Evolutionary conservation across 257 asterid species (phyloP).

Genomic region (Solanum virginianum): DNA sequence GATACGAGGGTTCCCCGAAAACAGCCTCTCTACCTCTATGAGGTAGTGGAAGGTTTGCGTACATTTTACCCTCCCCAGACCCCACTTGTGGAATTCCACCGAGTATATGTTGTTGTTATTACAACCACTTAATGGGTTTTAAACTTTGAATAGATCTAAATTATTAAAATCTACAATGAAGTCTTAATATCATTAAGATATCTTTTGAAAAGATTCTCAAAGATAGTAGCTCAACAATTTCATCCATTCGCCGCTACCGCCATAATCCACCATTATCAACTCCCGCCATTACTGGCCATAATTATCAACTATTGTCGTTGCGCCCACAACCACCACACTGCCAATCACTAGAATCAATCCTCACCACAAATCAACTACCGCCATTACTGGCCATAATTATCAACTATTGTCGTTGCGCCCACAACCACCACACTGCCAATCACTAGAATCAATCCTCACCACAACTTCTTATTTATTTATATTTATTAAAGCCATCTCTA

Average conservation of each 20-base stretch:
- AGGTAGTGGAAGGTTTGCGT: too few species aligned
- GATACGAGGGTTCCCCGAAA: too few species aligned
- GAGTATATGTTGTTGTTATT: not conserved
- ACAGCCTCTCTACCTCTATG: too few species aligned
- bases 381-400: not conserved
- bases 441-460: not conserved
- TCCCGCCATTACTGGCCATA: not conserved
- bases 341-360: not conserved
- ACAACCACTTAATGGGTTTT: not conserved
- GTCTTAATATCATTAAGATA: not conserved
- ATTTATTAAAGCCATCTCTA: not conserved
- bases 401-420: not conserved
- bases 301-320: not conserved
- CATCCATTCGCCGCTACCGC: not conserved
- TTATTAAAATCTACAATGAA: not conserved
- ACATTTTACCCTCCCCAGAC: too few species aligned
- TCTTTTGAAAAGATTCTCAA: not conserved
- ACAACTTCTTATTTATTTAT: not conserved
- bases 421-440: not conserved
- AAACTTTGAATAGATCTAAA: not conserved
- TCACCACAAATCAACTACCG: not conserved
- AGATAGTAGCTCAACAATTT: not conserved
- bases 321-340: not conserved
- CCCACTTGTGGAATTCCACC: too few species aligned
- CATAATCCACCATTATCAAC: not conserved